Conservation (phyloP, 2,329 filamentous ascomycete genomes). For the Byssochlamys sp. region DNA sequence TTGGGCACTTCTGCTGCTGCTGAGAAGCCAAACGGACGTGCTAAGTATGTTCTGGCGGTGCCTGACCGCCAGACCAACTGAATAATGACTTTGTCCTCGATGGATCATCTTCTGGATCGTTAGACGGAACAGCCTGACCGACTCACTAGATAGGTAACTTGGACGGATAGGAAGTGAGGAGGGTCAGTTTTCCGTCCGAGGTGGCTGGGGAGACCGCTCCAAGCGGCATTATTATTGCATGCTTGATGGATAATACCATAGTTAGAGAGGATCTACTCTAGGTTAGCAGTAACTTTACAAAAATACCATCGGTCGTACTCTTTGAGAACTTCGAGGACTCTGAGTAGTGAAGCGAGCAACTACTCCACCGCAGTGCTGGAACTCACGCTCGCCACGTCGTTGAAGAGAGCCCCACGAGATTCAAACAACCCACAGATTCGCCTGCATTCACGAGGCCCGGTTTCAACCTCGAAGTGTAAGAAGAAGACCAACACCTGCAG, state of each 20-base stretch:
- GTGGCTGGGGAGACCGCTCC: not conserved
- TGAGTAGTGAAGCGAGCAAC: not conserved
- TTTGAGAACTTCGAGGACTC: not conserved
- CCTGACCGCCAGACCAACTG: not conserved
- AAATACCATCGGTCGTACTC: not conserved
- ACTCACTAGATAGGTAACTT: not conserved
- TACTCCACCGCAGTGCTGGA: not conserved
- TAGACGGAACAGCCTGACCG: not conserved
- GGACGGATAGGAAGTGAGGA: not conserved
- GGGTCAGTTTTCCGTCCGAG: not conserved
- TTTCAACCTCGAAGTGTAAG: not conserved
- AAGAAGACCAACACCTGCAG: not conserved
- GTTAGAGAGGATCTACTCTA: too few species aligned
- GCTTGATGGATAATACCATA: not conserved
- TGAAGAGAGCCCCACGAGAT: not conserved
- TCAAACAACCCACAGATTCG: not conserved
- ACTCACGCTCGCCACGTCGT: not conserved
- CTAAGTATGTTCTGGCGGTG: not conserved
- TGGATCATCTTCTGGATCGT: not conserved
- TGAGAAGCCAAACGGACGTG: slow-evolving; percentile 3
- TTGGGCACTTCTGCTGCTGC: slow-evolving; percentile 21
- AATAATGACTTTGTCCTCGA: not conserved
- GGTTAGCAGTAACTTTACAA: not conserved
- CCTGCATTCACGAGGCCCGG: not conserved
- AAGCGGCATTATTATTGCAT: not conserved